A percentile compares a stretch with the other conserved stretches of the same genome.
phyloP scores from a whole-genome alignment of 1,284 basidiomycete species.

The Kwoniella shivajii region DNA sequence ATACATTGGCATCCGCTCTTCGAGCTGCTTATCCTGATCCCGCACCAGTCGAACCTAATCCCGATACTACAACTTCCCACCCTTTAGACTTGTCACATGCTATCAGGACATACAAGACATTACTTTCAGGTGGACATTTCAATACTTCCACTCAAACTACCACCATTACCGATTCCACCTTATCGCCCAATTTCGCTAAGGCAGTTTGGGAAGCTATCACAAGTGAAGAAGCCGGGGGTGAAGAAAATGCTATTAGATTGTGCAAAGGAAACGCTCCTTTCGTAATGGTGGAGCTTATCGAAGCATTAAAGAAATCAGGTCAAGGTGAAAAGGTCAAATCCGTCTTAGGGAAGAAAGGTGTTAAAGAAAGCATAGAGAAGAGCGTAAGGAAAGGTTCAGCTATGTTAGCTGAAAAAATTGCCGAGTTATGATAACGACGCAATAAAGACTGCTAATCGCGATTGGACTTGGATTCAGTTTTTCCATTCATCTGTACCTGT shows the following conservation, averaged over 20 bases:
- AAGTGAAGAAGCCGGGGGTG: conserved; percentile 49
- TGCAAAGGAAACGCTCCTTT: conserved; percentile 73
- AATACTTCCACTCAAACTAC: conserved; percentile 64
- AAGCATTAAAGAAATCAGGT: conserved; percentile 61
- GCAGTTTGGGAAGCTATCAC: conserved; percentile 61
- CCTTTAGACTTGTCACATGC: conserved; percentile 76
- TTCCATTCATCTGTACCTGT: too few relatives aligned
- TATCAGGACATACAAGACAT: conserved; percentile 77
- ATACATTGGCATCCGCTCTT: conserved; percentile 64
- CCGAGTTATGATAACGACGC: conserved; percentile 22
- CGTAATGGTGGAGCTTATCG: conserved; percentile 73
- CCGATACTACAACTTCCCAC: conserved; percentile 58
- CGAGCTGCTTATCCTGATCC: conserved; percentile 60
- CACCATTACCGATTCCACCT: conserved; percentile 58
- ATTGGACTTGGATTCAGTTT: too few relatives aligned
- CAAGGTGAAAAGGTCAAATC: conserved; percentile 53
- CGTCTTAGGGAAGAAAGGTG: conserved; percentile 61
- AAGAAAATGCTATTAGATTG: conserved; percentile 59
- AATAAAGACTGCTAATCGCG: too few relatives aligned
- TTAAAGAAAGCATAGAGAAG: conserved; percentile 43
- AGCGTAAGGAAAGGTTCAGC: conserved; percentile 50
- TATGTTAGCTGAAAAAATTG: conserved; percentile 47
- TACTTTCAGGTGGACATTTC: conserved; percentile 87
- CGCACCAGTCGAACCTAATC: conserved; percentile 25
- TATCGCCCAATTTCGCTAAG: conserved; percentile 65